Percentiles rank a stretch among this genome's conserved stretches.
These are phyloP conservation scores for Dalechampia spathulata DNA, from an alignment of 441 rosid species.

Conservation along the genomic window DNA sequence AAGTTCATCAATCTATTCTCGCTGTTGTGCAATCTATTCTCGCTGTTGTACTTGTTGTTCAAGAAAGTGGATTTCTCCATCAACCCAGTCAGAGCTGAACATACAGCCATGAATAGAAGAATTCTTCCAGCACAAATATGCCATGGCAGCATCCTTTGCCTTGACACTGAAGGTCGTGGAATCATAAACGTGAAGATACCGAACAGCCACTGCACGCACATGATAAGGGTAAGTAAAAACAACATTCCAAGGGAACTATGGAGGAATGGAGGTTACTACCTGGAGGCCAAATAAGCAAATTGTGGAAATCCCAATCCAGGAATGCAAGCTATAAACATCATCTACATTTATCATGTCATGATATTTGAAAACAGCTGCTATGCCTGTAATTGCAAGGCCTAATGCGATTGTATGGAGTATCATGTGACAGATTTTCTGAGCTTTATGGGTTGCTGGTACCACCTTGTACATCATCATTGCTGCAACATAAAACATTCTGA, in stretches of 20 bases:
- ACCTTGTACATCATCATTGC: conserved; percentile 90
- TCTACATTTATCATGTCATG: conserved; percentile 40
- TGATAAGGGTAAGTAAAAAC: too few species aligned
- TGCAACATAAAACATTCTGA: too few species aligned
- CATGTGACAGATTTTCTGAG: conserved; percentile 49
- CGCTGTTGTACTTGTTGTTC: background rate
- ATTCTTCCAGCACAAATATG: conserved; percentile 71
- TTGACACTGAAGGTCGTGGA: conserved; percentile 15
- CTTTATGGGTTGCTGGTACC: conserved; percentile 20
- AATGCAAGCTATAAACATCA: conserved; percentile 60
- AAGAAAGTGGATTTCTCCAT: conserved; percentile 40
- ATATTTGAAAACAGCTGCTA: conserved; percentile 67
- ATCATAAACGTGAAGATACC: conserved; percentile 46
- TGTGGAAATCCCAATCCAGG: conserved; percentile 77
- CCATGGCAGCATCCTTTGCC: conserved; percentile 48
- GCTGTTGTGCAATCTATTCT: too few species aligned
- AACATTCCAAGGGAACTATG: too few species aligned
- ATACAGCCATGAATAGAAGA: conserved; percentile 59
- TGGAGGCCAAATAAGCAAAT: conserved; percentile 58
- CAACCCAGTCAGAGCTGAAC: conserved; percentile 75
- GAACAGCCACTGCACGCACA: conserved; percentile 75
- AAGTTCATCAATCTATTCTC: conserved; percentile 69
- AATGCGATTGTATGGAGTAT: conserved; percentile 50
- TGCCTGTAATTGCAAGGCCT: conserved; percentile 55
- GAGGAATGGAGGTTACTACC: too few species aligned